These are phyloP conservation scores for Magnaporthales sp. DNA, from an alignment of 2,329 filamentous ascomycete genomes.

Conservation along the genomic window DNA sequence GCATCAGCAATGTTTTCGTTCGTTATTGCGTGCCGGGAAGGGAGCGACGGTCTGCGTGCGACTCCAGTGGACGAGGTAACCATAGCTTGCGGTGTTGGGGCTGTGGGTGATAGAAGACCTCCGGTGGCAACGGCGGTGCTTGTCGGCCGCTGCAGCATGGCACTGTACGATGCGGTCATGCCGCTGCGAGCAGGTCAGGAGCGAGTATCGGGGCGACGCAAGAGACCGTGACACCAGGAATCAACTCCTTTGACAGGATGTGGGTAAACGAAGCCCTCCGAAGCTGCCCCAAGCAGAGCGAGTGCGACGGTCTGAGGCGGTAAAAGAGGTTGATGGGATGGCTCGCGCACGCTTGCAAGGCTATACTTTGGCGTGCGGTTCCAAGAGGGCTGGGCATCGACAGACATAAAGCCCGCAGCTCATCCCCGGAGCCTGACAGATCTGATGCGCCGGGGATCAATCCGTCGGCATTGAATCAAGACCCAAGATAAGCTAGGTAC, in stretches of 20 bases:
- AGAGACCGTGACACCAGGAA: background rate
- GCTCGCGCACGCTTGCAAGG: background rate
- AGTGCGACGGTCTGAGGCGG: background rate
- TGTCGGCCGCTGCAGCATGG: constrained; percentile 2
- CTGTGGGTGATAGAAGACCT: background rate
- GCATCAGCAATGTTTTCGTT: constrained; percentile 68
- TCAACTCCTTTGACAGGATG: background rate
- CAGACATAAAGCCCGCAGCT: background rate
- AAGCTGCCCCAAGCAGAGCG: background rate
- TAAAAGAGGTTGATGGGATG: background rate
- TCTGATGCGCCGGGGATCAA: background rate
- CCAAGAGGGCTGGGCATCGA: background rate
- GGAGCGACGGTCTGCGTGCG: constrained; percentile 34
- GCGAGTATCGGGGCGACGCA: background rate
- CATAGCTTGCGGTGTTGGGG: background rate
- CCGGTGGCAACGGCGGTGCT: background rate
- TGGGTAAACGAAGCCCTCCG: background rate
- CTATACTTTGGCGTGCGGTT: background rate
- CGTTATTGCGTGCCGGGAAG: constrained; percentile 54
- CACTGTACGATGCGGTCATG: background rate
- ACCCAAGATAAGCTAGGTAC: background rate
- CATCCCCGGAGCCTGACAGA: background rate
- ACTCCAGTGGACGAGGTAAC: background rate
- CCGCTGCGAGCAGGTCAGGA: background rate
- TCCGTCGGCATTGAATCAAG: background rate